Conservation (phyloP, 768 basidiomycete species). For the Hygrocybe coccinea region DNA sequence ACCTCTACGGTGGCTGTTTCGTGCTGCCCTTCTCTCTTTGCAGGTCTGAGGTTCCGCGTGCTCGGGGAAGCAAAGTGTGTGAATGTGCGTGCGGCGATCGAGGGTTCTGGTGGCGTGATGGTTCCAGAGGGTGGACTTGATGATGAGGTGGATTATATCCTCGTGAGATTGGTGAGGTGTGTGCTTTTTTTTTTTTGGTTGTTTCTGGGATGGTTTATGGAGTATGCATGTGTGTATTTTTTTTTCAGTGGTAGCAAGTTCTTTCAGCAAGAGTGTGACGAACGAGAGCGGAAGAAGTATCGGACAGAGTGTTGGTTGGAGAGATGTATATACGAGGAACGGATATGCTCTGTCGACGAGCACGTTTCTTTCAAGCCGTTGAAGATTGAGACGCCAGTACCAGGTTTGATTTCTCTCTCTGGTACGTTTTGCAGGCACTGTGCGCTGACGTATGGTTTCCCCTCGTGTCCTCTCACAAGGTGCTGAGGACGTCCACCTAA, state of each 20-base stretch:
- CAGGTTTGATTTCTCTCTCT: constrained; percentile 36
- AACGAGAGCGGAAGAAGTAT: constrained; percentile 46
- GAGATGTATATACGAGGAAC: constrained; percentile 70
- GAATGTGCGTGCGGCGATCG: constrained; percentile 56
- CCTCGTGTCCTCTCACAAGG: constrained; percentile 36
- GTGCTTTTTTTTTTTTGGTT: constrained; percentile 9
- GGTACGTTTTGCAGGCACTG: neutral
- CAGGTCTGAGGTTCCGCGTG: constrained; percentile 51
- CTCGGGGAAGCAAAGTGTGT: constrained; percentile 63
- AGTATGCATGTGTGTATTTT: too few species aligned
- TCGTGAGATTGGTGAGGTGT: constrained; percentile 74
- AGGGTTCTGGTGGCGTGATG: constrained; percentile 52
- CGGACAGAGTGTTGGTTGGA: constrained; percentile 96
- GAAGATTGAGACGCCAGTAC: constrained; percentile 50
- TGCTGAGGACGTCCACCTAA: constrained; percentile 53
- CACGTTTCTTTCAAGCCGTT: constrained; percentile 72
- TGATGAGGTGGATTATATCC: constrained; percentile 54
- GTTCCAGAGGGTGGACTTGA: constrained; percentile 41
- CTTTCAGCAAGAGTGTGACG: constrained; percentile 53
- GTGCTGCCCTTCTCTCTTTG: constrained; percentile 39
- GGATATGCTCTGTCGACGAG: constrained; percentile 61
- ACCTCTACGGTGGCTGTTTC: constrained; percentile 12
- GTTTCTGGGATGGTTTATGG: too few species aligned
- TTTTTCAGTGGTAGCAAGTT: constrained; percentile 59
- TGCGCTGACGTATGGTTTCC: neutral